phyloP scores from a whole-genome alignment of 331 rosid genomes.

The Spiraea crenata region DNA sequence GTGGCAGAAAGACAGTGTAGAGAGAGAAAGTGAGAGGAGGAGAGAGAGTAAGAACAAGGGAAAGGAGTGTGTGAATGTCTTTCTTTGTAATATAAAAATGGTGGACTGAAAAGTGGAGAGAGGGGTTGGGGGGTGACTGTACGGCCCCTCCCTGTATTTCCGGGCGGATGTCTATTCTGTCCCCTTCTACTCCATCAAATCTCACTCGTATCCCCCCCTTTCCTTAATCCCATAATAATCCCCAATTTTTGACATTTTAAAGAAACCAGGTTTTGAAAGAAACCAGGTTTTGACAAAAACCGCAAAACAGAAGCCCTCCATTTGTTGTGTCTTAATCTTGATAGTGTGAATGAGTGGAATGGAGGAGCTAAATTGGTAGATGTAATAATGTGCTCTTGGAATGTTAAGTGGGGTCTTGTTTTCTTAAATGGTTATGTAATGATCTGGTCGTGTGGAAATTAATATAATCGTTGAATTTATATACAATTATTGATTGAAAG shows the following conservation, averaged over 20 bases:
- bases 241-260: neutral
- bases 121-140: slow-evolving; percentile 35
- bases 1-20: slow-evolving; percentile 59
- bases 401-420: no score
- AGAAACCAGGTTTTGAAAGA: no score
- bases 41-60: neutral
- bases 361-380: no score
- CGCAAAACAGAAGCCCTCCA: neutral
- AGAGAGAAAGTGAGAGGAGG: slow-evolving; percentile 4
- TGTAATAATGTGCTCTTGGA: no score
- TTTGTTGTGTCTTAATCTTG: no score
- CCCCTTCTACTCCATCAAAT: slow-evolving; percentile 84
- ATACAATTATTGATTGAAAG: no score
- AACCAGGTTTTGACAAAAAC: neutral
- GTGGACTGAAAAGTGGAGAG: slow-evolving; percentile 20
- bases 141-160: slow-evolving; percentile 78
- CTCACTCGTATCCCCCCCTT: slow-evolving; percentile 60
- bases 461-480: no score
- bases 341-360: no score
- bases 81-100: neutral
- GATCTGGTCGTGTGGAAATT: no score
- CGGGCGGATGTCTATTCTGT: slow-evolving; percentile 98
- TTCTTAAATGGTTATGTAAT: no score
- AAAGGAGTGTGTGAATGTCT: neutral
- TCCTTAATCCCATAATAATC: neutral